Base-by-base conservation (phyloP, 1,284 basidiomycete genomes). In the Ceratobasidium sp. region DNA sequence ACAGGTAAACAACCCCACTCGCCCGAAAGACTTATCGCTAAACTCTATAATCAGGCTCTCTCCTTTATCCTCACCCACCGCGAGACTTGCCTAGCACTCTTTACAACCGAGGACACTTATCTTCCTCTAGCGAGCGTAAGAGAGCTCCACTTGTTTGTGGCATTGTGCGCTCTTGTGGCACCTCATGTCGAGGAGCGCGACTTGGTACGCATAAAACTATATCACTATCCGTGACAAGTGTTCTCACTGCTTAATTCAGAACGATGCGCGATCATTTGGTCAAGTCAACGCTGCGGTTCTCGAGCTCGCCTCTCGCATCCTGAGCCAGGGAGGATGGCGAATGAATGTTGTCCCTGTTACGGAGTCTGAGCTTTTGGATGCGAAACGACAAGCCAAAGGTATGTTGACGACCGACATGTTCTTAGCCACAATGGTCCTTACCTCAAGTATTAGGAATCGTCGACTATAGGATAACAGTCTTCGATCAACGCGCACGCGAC, bases 271-370 rank as follows among this genome's bases (percentile, higher is more conserved):
- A 13, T 50, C 66, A 14, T 95, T 94, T 78, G 94, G 95, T 2
- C 87, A 89, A 0, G 87, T 97, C 73, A 96, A 98, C 79, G 85
- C 88, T 2, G 91, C 94, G 0, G 88, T 97, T 21, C 84, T 97
- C 14, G 85, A 86, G 9, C 83, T 98, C 0, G 90, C 94, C 0
- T 90, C 95, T 23, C 86, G 87, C 76, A 91, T 88, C 77, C 86
- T 98, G n/a, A 88, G 89, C 21, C 84, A 83, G 49, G 85, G 87
- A 11, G 84, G 84, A 59, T 92, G 89, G 86, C 84, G 85, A 28
- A 83, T 87, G 30, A 82, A 82, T 32, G 83, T 95, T 0, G 81
- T 85, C 43, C 93, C 94, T 0, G 85, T 88, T 73, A 91, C 88
- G 6, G 93, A 96, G 58, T 81, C 83, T 0, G 94, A 96, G 79